These are phyloP conservation scores for Triticum dicoccoides DNA, from an alignment of 176 grass and related monocot species.

Conservation along the genomic window DNA sequence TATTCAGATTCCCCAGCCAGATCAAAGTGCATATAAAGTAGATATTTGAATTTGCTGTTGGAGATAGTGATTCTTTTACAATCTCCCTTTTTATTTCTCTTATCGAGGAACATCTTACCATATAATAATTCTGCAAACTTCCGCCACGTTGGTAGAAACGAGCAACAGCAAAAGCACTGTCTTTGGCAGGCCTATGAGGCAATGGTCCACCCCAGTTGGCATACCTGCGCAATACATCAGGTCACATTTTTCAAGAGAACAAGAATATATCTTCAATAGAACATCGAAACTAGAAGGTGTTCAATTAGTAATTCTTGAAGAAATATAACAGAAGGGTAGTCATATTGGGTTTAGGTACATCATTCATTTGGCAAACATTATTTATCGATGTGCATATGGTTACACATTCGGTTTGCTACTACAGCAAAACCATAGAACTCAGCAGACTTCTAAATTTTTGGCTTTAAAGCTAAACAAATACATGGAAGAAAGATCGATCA, in stretches of 20 bases:
- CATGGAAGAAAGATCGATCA: not conserved
- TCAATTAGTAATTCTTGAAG: not conserved
- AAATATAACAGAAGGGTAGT: slow-evolving; percentile 11
- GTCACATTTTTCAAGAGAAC: not conserved
- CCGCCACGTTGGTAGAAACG: slow-evolving; percentile 95
- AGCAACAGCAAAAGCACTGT: slow-evolving; percentile 94
- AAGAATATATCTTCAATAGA: not conserved
- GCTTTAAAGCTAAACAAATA: slow-evolving; percentile 2
- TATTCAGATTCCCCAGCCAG: not conserved
- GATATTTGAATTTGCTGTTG: not conserved
- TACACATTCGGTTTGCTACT: not conserved
- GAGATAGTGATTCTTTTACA: not conserved
- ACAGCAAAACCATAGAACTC: not conserved
- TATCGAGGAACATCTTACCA: slow-evolving; percentile 55
- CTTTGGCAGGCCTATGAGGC: slow-evolving; percentile 80
- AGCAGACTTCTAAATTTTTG: not conserved
- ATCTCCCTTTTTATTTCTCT: slow-evolving; percentile 2
- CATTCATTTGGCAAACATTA: slow-evolving; percentile 5
- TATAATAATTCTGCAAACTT: slow-evolving; percentile 97
- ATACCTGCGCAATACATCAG: slow-evolving; percentile 49
- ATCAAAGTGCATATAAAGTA: not conserved
- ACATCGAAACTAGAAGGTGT: not conserved
- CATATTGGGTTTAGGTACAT: not conserved
- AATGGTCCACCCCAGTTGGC: slow-evolving; percentile 75
- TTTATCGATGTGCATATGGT: not conserved